phyloP scores from a whole-genome alignment of 2,329 filamentous ascomycete species.

The Daldinia sp. region DNA sequence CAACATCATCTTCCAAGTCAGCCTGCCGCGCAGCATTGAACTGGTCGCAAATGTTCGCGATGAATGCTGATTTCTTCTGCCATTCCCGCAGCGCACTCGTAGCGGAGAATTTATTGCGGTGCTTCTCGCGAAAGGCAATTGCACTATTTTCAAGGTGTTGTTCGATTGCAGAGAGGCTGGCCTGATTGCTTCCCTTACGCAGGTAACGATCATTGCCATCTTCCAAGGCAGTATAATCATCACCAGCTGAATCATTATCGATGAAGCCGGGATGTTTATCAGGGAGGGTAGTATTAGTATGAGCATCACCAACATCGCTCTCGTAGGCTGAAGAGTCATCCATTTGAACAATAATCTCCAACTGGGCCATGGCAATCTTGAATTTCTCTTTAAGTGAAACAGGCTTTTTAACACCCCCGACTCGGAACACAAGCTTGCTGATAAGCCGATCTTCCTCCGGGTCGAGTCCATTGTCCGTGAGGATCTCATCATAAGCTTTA shows the following conservation, averaged over 20 bases:
- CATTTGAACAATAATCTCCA: constrained; percentile 77
- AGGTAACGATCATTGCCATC: constrained; percentile 1
- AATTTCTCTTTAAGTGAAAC: constrained; percentile 73
- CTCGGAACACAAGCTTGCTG: constrained; percentile 79
- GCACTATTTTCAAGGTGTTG: constrained; percentile 39
- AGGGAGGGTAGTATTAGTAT: constrained; percentile 38
- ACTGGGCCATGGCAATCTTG: constrained; percentile 69
- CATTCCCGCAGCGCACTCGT: constrained; percentile 41
- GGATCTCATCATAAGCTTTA: constrained; percentile 77
- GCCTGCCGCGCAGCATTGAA: constrained; percentile 40
- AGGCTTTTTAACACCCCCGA: constrained; percentile 71
- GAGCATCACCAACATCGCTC: constrained; percentile 45
- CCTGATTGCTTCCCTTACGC: constrained; percentile 24
- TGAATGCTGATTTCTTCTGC: constrained; percentile 40
- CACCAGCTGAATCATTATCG: constrained; percentile 32
- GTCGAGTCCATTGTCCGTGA: constrained; percentile 74
- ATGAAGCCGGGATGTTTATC: constrained; percentile 25
- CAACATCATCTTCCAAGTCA: constrained; percentile 37
- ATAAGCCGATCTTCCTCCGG: constrained; percentile 79
- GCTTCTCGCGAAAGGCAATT: constrained; percentile 40
- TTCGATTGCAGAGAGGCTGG: constrained; percentile 32
- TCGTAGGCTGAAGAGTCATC: constrained; percentile 41
- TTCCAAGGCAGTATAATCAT: constrained; percentile 3
- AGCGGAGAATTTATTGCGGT: constrained; percentile 40
- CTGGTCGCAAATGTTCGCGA: constrained; percentile 36